Percentiles rank a stretch among this genome's conserved stretches.
Evolutionary conservation across 2,329 filamentous ascomycete species (phyloP).

Genomic region (Tolypocladium guangdongense): DNA sequence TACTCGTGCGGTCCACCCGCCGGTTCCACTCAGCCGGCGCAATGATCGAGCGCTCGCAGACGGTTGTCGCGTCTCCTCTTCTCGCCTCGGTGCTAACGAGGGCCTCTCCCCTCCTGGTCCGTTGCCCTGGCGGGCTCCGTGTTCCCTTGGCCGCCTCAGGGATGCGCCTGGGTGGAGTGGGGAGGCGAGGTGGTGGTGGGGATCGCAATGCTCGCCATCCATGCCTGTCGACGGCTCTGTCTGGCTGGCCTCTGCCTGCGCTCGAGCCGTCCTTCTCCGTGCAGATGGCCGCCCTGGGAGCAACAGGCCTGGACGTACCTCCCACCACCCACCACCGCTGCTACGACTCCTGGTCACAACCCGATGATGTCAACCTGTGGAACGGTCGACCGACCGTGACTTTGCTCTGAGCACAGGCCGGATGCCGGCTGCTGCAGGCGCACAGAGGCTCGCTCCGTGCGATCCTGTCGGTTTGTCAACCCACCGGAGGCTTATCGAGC

Average conservation of each 20-base stretch:
- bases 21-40: not conserved
- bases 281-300: not conserved
- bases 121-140: not conserved
- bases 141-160: slow-evolving; percentile 1
- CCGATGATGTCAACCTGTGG: not conserved
- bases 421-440: not conserved
- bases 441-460: not conserved
- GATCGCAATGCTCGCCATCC: not conserved
- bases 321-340: not conserved
- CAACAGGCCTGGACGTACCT: not conserved
- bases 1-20: not conserved
- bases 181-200: not conserved
- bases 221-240: not conserved
- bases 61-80: too few species aligned
- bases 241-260: not conserved
- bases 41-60: not conserved
- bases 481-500: not conserved
- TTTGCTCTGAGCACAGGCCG: not conserved
- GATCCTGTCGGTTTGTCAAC: not conserved
- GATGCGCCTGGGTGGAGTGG: not conserved
- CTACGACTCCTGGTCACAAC: not conserved
- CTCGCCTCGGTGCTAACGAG: not conserved
- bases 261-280: not conserved
- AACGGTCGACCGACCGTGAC: not conserved
- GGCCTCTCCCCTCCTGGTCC: not conserved